These are phyloP conservation scores for Clavariopsis aquatica DNA, from an alignment of 495 filamentous ascomycete species.

Conservation along the genomic window DNA sequence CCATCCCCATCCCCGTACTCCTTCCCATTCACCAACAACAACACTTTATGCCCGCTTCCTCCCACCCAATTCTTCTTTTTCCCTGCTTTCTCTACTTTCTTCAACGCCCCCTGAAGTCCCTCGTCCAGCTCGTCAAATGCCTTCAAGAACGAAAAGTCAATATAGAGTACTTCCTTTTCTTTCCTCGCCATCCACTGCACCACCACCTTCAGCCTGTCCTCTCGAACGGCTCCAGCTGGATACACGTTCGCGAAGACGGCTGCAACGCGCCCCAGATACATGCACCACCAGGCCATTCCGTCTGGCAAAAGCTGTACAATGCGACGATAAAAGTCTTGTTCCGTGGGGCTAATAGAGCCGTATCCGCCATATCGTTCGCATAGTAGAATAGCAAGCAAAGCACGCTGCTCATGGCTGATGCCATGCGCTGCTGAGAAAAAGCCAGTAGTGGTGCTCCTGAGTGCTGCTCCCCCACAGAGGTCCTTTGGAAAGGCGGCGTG, in stretches of 20 bases:
- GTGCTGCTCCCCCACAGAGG: conserved; percentile 62
- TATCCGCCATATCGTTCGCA: conserved; percentile 74
- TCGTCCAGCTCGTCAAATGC: conserved; percentile 35
- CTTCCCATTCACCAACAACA: conserved; percentile 25
- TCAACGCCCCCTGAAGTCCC: conserved; percentile 45
- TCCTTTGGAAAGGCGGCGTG: conserved; percentile 37
- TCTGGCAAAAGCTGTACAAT: conserved; percentile 52
- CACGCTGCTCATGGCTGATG: conserved; percentile 68
- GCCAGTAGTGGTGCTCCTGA: conserved; percentile 72
- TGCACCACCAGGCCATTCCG: conserved; percentile 61
- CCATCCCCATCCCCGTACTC: conserved; percentile 4
- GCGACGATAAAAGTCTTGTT: conserved; percentile 51
- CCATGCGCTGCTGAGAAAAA: conserved; percentile 67
- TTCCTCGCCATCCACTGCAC: conserved; percentile 29
- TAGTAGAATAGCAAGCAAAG: conserved; percentile 69
- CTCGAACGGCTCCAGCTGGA: conserved; percentile 55
- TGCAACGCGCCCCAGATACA: conserved; percentile 60
- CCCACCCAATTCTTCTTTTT: conserved; percentile 62
- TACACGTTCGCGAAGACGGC: conserved; percentile 50
- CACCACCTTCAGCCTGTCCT: conserved; percentile 29
- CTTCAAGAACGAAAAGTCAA: conserved; percentile 33
- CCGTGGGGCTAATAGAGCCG: conserved; percentile 55
- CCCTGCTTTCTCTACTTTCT: conserved; percentile 56
- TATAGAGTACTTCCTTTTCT: conserved; percentile 41
- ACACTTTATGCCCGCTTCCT: conserved; percentile 32